Base-by-base conservation (phyloP, 768 basidiomycete genomes). In the Lepiota brunneoincarnata region DNA sequence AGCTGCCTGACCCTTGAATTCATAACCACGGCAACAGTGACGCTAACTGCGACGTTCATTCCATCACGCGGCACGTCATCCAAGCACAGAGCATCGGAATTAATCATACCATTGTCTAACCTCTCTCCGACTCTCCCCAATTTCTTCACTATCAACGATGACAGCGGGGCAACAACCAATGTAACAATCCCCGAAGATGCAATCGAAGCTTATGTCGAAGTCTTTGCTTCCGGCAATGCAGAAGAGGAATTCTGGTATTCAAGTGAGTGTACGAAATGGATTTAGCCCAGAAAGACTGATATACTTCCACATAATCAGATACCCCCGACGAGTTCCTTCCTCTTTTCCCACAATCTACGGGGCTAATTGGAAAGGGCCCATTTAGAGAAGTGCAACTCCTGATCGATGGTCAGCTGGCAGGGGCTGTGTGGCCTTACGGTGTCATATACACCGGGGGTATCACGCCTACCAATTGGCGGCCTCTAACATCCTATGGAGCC, bases 191-290 rank as follows among this genome's bases (percentile, higher is more conserved):
- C 84, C 12, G 69, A 61, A 39, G 82, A 79, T 44, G 74, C 83
- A 1, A 73, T 78, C 1, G 72, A 80, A 47, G 76, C 81, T 1
- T 84, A 74, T 31, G 31, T 31, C 11, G 86, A 86, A 61, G 67
- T 86, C 15, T 77, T 77, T 47, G 81, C 82, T 38, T 83, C 74
- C 18, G 84, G 84, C 0, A 85, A 82, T 11, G 68, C 77, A 1
- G 86, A 86, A 63, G 84, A 86, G 63, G 84, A 87, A 59, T 84
- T 85, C 62, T 87, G 85, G 85, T 67, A 68, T 40, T 48, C 61
- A 28, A 69, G 82, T 79, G 50, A 45, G 74, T 54, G 9, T 12
- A 9, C 5, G 20, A 20, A 43, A 11, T 3, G 17, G 18, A n/a
- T 43, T 43, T 24, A 24, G 39, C 15, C 15, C 20, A 14, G 41